Conservation (phyloP, 768 basidiomycete species). For the Pholiota microspora region DNA sequence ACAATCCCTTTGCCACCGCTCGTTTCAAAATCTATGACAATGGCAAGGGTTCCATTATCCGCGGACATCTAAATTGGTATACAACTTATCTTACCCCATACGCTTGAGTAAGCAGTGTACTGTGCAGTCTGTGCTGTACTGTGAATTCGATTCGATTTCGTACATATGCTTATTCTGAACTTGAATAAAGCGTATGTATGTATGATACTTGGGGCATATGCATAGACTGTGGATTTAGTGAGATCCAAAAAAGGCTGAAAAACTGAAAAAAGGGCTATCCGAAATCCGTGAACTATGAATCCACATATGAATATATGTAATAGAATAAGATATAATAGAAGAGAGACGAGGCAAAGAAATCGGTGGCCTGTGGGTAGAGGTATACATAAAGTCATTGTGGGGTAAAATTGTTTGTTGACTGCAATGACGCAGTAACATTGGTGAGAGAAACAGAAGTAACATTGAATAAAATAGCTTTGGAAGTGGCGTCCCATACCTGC, state of each 20-base stretch:
- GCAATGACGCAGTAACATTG: slow-evolving; percentile 47
- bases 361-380: too few species aligned
- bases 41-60: background rate
- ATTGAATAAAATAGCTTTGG: slow-evolving; percentile 31
- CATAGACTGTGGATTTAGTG: background rate
- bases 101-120: too few species aligned
- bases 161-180: too few species aligned
- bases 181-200: too few species aligned
- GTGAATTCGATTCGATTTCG: too few species aligned
- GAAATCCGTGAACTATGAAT: too few species aligned
- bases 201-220: too few species aligned
- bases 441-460: slow-evolving; percentile 30
- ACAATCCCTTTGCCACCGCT: background rate
- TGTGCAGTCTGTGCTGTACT: too few species aligned
- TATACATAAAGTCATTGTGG: slow-evolving; percentile 19
- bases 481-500: slow-evolving; percentile 46
- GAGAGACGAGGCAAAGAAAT: background rate
- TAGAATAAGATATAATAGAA: background rate
- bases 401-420: slow-evolving; percentile 28
- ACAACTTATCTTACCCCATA: too few species aligned
- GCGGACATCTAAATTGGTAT: too few species aligned
- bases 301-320: too few species aligned
- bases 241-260: background rate
- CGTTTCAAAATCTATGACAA: background rate
- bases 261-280: background rate